Evolutionary conservation across 2,329 filamentous ascomycete species (phyloP).

Genomic region (Plenodomus lindquistii): DNA sequence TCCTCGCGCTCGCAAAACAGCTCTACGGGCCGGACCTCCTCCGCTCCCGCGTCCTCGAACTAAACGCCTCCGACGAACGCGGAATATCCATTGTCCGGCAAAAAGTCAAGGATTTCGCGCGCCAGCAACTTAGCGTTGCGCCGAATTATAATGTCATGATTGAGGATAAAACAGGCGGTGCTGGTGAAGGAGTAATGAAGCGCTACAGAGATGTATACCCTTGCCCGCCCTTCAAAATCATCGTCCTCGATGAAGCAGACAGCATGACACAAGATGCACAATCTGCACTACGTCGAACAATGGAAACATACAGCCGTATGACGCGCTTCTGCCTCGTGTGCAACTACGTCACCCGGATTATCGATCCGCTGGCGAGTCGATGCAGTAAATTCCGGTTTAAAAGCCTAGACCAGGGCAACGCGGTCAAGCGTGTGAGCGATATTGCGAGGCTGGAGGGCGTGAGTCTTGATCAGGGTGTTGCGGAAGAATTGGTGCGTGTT

Average conservation of each 20-base stretch:
- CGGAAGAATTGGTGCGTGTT: slow-evolving; percentile 82
- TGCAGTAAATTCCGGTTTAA: slow-evolving; percentile 99
- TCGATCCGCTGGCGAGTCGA: slow-evolving; percentile 88
- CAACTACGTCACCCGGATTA: slow-evolving; percentile 98
- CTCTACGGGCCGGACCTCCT: slow-evolving; percentile 95
- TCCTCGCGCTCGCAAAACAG: slow-evolving; percentile 95
- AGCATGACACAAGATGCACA: slow-evolving; percentile 99
- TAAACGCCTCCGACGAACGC: slow-evolving; percentile 98
- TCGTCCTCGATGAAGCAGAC: slow-evolving; percentile 97
- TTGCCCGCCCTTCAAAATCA: slow-evolving; percentile 98
- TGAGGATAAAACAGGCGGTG: slow-evolving; percentile 42
- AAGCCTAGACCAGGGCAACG: slow-evolving; percentile 84
- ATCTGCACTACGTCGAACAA: slow-evolving; percentile 86
- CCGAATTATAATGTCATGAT: slow-evolving; percentile 65
- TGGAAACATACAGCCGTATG: slow-evolving; percentile 97
- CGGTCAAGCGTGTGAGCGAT: slow-evolving; percentile 74
- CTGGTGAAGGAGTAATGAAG: slow-evolving; percentile 14
- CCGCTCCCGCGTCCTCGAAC: slow-evolving; percentile 91
- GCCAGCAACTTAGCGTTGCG: slow-evolving; percentile 88
- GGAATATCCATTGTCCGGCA: slow-evolving; percentile 96
- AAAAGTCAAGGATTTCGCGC: slow-evolving; percentile 97
- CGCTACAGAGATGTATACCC: slow-evolving; percentile 71
- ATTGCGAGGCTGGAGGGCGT: slow-evolving; percentile 84
- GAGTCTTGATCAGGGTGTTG: slow-evolving; percentile 72
- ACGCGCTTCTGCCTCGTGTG: slow-evolving; percentile 97